Base-by-base conservation (phyloP, 768 basidiomycete species). In the Psilocybe tampanensis region DNA sequence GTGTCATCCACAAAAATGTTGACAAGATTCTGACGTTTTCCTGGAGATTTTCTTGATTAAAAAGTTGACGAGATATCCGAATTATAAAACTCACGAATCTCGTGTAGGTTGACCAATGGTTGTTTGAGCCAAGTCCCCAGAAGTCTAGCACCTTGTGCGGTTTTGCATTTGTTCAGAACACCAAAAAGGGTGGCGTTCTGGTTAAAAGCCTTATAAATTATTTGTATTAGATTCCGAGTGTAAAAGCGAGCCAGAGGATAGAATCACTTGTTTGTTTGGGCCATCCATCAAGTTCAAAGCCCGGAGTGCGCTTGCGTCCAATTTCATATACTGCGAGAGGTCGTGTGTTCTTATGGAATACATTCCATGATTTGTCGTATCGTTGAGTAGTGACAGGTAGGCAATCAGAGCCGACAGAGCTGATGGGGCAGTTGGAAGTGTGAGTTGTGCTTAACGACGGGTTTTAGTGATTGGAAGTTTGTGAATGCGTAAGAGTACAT, bases 111-210 rank as follows among this genome's bases (percentile, higher is more conserved):
- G 26, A 98, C 85, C 23, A 98, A 76, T 5, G 97, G 97, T 69
- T 98, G 97, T 68, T 97, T 98, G 41, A 99, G 75, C 96, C 96
- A 98, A 47, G 86, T 88, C 0, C 88, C 91, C 2, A 99, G 78
- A 39, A 97, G 70, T 54, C 97, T 77, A 13, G 91, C 86, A 0
- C 97, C 97, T 68, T 99, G 97, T 0, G 92, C 86, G 0, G 97
- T 98, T 74, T 97, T 97, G 77, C 96, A 97, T 64, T 91, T 92
- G 70, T 98, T 97, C 55, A 99, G 74, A 8, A 97, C 75, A 0
- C 95, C 95, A 52, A 95, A 86, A 5, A 99, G 70, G 3, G 93
- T 95, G 26, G 90, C 92, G 60, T 90, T 95, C 66, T 92, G 89
- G 52, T 85, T 86, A 1, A 84, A 76, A 7, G 80, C 82, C 83